Evolutionary conservation across 805 yeast genomes (phyloP), one percentile per base, ranked within the genome.

Genomic region (Cyberlindnera mycetangii): DNA sequence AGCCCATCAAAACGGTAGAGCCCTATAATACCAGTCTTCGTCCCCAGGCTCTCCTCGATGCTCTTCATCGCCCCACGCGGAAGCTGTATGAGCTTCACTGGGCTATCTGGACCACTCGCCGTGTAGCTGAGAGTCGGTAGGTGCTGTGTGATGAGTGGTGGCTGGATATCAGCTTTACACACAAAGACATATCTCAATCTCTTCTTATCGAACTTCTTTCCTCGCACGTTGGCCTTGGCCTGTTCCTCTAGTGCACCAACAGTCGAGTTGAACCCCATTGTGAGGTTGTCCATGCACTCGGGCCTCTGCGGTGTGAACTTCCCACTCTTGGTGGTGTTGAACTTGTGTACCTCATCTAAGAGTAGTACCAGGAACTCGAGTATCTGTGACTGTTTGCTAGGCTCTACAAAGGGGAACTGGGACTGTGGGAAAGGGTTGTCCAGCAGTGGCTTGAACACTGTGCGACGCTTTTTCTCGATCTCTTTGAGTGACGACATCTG

Each of bases 401-500:
- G 74, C 10, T 70, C 73, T 1, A 69, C 55, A 55, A 67, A 66
- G 7, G 76, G 72, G 64, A 75, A 71, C 9, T 58, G 62, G 8
- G 74, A 67, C 39, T 71, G 71, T 0, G 84, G 74, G 54, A 68
- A 81, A 3, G 89, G 88, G 48, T 79, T 79, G 22, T 81, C 82
- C 17, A 83, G 64, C 2, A 83, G 65, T 0, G 89, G 87, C 59
- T 78, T 81, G 62, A 78, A 79, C 7, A 81, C 78, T 49, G 79
- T 81, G 49, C 73, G 70, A 42, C 76, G 66, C 56, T 71, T 73
- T 50, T 67, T 65, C 40, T 80, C 84, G 2, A 71, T 47, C 18
- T 71, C 74, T 49, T 74, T 78, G 12, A 81, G 43, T 0, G 83
- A 76, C 4, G 45, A 37, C 49, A 46, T 46, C 19, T 15, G 32